Base-by-base conservation (phyloP, 2,329 filamentous ascomycete genomes). In the Graphiopsis chlorocephala region DNA sequence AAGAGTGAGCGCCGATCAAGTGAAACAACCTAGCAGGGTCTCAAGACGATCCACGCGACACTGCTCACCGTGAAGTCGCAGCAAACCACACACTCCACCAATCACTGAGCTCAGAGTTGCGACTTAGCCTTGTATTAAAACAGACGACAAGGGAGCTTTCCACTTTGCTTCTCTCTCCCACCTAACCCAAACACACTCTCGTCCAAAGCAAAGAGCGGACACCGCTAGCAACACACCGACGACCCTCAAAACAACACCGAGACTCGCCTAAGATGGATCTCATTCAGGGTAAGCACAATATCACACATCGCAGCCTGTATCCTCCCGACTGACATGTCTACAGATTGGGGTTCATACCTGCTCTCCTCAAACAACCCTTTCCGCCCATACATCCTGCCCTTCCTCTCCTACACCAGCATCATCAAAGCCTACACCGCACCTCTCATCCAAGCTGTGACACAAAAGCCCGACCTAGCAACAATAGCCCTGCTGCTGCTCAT, bases 401-500 rank as follows among this genome's bases (percentile, higher is more conserved):
- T 70, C 65, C 45, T 70, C 66, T 63, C 66, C 31, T 59, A 52
- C 62, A 23, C 55, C 23, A 50, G n/a, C 62, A 68, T 68, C 33
- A 50, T 67, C 50, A 69, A 71, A 61, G 68, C 71, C 20, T 73
- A 71, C 65, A 53, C 74, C 48, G 56, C 69, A 31, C 73, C 73
- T 14, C 65, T 76, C 68, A 63, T 77, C 63, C 68, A 69, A 28
- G 68, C 71, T 14, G 38, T 75, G 29, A 70, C 73, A 25, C 67
- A 69, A 35, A 77, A 76, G 65, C 80, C 80, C 60, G 81, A 83
- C 71, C 75, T 83, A 63, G 76, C 84, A 55, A 80, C 84, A 11
- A 77, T 89, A 60, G 80, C 82, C 15, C 72, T 88, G 10, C 79
- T 91, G 4, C 78, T 89, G 52, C 70, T 88, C 31, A 78, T 88